phyloP scores from a whole-genome alignment of 2,329 filamentous ascomycete genomes.

The Aspergillus spinulosporus region DNA sequence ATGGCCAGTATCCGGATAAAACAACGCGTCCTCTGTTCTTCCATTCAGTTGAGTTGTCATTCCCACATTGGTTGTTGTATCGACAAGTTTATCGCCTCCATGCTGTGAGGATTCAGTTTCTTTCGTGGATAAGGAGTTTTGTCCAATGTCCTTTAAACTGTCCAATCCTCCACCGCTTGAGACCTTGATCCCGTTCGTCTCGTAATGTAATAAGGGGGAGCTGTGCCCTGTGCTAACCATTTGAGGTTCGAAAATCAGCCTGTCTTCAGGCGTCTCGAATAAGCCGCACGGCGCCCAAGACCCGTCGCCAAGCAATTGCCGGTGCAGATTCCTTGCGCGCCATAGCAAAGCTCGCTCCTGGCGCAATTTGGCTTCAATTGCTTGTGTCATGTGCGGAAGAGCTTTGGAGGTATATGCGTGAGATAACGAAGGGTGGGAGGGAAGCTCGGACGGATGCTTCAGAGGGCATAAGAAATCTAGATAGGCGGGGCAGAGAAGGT shows the following conservation, averaged over 20 bases:
- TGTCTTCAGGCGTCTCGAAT: slow-evolving; percentile 54
- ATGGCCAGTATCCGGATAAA: slow-evolving; percentile 16
- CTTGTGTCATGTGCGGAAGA: slow-evolving; percentile 57
- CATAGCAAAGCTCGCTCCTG: slow-evolving; percentile 58
- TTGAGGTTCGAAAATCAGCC: slow-evolving; percentile 47
- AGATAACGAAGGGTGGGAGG: slow-evolving; percentile 60
- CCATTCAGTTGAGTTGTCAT: slow-evolving; percentile 33
- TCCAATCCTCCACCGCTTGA: slow-evolving; percentile 12
- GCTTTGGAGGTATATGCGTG: slow-evolving; percentile 60
- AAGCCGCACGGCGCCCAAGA: slow-evolving; percentile 59
- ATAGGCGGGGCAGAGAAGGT: slow-evolving; percentile 13
- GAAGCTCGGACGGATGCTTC: slow-evolving; percentile 61
- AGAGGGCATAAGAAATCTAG: slow-evolving; percentile 61
- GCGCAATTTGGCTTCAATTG: slow-evolving; percentile 58
- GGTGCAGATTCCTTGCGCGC: slow-evolving; percentile 59
- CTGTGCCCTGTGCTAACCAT: slow-evolving; percentile 20
- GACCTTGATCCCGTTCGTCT: slow-evolving; percentile 19
- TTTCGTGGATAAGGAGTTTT: slow-evolving; percentile 15
- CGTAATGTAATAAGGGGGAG: slow-evolving; percentile 20
- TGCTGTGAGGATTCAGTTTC: slow-evolving; percentile 16
- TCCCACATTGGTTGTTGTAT: slow-evolving; percentile 31
- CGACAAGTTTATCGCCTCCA: slow-evolving; percentile 12
- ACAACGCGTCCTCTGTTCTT: slow-evolving; percentile 12
- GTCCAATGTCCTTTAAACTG: slow-evolving; percentile 16
- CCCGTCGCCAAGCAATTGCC: slow-evolving; percentile 60